Conservation (phyloP, 2,329 filamentous ascomycete species). For the Colletotrichum tanaceti region DNA sequence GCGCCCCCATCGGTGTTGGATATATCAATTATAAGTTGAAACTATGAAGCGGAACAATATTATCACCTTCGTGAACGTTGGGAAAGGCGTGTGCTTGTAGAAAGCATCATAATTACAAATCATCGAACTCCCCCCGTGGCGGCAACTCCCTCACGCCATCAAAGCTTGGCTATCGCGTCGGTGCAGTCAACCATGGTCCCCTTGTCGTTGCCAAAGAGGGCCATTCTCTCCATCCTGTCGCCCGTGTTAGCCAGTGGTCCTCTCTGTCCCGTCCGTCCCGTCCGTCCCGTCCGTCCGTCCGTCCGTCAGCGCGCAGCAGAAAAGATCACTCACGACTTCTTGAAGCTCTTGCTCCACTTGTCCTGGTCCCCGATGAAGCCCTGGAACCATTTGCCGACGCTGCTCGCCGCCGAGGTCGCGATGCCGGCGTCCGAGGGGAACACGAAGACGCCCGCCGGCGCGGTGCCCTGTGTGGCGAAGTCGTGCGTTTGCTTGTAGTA, state of each 20-base stretch:
- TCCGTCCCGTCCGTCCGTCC: conserved; percentile 38
- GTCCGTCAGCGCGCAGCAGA: conserved; percentile 62
- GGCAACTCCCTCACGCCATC: not conserved
- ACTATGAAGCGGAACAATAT: too few species aligned
- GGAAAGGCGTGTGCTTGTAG: not conserved
- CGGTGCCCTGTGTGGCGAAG: conserved; percentile 45
- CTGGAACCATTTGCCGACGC: conserved; percentile 51
- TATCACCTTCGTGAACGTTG: too few species aligned
- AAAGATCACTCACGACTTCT: conserved; percentile 14
- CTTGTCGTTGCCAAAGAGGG: conserved; percentile 68
- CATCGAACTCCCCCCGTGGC: too few species aligned
- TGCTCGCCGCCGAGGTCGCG: conserved; percentile 50
- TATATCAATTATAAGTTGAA: too few species aligned
- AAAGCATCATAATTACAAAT: not conserved
- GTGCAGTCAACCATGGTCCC: conserved; percentile 66
- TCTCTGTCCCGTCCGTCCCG: too few species aligned
- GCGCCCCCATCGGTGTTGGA: too few species aligned
- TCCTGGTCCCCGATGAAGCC: conserved; percentile 54
- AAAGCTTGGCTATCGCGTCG: conserved; percentile 16
- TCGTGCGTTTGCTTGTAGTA: conserved; percentile 60
- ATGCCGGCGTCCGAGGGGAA: conserved; percentile 57
- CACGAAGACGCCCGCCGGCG: conserved; percentile 53
- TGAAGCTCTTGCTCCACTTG: conserved; percentile 24
- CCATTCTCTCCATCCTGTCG: conserved; percentile 50
- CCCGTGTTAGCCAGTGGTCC: not conserved